A percentile compares a stretch with the other conserved stretches of the same genome.
Conservation (phyloP, 2,329 filamentous ascomycete species). For the Colletotrichum higginsianum region DNA sequence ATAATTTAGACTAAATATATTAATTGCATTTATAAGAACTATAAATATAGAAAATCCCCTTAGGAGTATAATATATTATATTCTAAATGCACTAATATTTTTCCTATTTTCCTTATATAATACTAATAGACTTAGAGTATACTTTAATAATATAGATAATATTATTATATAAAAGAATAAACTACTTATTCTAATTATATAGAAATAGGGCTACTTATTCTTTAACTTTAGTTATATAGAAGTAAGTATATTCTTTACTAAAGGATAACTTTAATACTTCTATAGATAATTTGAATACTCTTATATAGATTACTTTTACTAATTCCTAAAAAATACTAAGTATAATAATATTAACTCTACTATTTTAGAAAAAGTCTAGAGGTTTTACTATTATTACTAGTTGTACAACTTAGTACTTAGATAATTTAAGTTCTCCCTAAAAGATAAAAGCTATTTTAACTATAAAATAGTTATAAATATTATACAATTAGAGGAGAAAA, state of each 20-base stretch:
- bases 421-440: not conserved
- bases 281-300: not conserved
- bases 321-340: not conserved
- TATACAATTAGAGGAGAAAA: not conserved
- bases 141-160: not conserved
- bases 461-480: not conserved
- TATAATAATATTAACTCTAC: not conserved
- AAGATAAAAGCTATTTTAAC: not conserved
- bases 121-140: no score
- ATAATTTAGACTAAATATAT: no score
- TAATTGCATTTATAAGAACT: no score
- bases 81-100: no score
- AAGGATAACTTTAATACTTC: not conserved
- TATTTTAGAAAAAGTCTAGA: not conserved
- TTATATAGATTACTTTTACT: not conserved
- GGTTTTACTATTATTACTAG: not conserved
- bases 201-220: not conserved
- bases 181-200: not conserved
- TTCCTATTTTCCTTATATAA: no score
- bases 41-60: no score
- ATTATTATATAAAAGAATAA: not conserved
- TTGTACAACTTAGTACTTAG: not conserved
- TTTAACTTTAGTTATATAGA: not conserved
- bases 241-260: not conserved
- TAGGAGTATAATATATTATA: no score